Conservation (phyloP, 2,329 filamentous ascomycete species). For the Phialophora expanda region DNA sequence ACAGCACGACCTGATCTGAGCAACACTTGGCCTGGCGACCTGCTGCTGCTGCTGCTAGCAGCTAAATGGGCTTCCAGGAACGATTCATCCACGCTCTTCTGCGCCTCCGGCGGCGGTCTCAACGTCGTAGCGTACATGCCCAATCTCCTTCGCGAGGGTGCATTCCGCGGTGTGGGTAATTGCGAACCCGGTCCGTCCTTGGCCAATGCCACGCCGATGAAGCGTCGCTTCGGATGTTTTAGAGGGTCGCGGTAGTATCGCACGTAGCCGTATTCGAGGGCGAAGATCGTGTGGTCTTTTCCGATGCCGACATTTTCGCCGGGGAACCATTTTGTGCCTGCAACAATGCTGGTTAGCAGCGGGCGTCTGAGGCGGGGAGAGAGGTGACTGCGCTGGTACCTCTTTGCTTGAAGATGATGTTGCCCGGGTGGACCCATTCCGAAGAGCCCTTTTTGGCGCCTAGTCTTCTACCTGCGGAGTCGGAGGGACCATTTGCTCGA, state of each 20-base stretch:
- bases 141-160: conserved; percentile 74
- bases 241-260: conserved; percentile 93
- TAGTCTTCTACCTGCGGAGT: conserved; percentile 80
- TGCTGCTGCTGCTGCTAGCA: conserved; percentile 25
- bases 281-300: conserved; percentile 93
- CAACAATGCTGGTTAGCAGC: neutral
- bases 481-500: conserved; percentile 71
- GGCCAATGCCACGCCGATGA: conserved; percentile 90
- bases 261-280: conserved; percentile 84
- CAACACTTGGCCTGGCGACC: neutral
- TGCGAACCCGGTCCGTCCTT: conserved; percentile 66
- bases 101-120: conserved; percentile 38
- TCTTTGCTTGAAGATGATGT: conserved; percentile 97
- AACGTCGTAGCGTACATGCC: conserved; percentile 68
- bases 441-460: conserved; percentile 93
- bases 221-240: conserved; percentile 83
- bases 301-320: conserved; percentile 96
- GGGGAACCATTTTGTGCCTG: conserved; percentile 87
- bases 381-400: conserved; percentile 24
- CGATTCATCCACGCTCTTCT: conserved; percentile 25
- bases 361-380: neutral
- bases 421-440: conserved; percentile 91
- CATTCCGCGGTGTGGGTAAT: conserved; percentile 76
- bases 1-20: conserved; percentile 38
- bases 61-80: conserved; percentile 31